Evolutionary conservation across 2,329 filamentous ascomycete genomes (phyloP), one percentile per base, ranked within the genome.

Genomic region (Hirsutella thompsonii): DNA sequence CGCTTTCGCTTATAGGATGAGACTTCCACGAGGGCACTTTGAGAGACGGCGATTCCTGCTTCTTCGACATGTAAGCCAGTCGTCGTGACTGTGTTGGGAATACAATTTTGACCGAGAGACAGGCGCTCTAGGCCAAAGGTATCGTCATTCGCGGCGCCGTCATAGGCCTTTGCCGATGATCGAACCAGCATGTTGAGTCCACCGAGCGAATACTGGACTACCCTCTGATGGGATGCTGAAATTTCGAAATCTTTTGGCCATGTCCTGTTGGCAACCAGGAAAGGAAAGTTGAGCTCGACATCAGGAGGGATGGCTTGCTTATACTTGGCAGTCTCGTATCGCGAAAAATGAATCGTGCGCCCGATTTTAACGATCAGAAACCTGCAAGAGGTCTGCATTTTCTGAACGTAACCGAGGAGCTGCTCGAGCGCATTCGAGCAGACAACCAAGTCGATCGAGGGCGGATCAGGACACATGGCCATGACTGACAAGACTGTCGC

Each of bases 211-310:
- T 28, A 37, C 36, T n/a, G 16, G 29, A 46, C 3, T 5, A 46
- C 33, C 3, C 79, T 66, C 50, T 85, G 79, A 45, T 85, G 76
- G 0, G 74, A 76, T 65, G 63, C 36, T 63, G 66, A 0, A 76
- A 69, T 1, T 65, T 66, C 0, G 49, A 10, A 9, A 72, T 69
- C 79, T 79, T n/a, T n/a, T n/a, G n/a, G n/a, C n/a, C n/a, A n/a
- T n/a, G n/a, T n/a, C n/a, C n/a, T n/a, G n/a, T n/a, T n/a, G n/a
- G n/a, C n/a, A n/a, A n/a, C n/a, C n/a, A n/a, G n/a, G n/a, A n/a
- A 84, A 0, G 66, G 74, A 0, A 81, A 85, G 50, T 83, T 79
- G 1, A 66, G 64, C 37, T 83, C 76, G 0, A 76, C 76, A 47
- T 86, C 85, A 0, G 74, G 68, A 48, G 84, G 79, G 0, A 80